Evolutionary conservation across 805 yeast genomes (phyloP).

Genomic region (Pichia scutulata): DNA sequence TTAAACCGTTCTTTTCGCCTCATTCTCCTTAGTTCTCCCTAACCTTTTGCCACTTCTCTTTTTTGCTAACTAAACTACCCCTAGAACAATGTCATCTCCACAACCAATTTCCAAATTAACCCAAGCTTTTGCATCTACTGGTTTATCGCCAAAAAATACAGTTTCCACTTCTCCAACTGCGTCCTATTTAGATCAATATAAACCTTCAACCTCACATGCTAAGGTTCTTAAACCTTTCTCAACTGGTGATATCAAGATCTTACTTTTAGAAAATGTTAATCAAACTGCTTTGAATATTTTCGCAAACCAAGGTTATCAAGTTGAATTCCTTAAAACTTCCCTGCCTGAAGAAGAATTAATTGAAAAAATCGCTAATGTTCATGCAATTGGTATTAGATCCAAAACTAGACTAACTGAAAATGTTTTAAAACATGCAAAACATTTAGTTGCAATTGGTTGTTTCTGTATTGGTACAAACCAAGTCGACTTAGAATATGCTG

Average conservation of each 20-base stretch:
- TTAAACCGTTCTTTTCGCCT: neutral
- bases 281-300: conserved; percentile 85
- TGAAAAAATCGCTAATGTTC: conserved; percentile 87
- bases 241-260: conserved; percentile 89
- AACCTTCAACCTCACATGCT: conserved; percentile 39
- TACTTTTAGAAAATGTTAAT: conserved; percentile 88
- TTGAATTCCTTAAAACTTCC: conserved; percentile 85
- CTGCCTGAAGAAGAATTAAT: conserved; percentile 89
- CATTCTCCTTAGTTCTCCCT: neutral
- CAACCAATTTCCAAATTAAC: conserved; percentile 54
- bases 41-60: neutral
- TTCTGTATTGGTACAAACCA: conserved; percentile 99
- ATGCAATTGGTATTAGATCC: conserved; percentile 97
- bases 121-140: conserved; percentile 45
- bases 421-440: conserved; percentile 77
- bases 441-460: conserved; percentile 88
- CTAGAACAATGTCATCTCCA: conserved; percentile 49
- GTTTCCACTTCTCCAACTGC: conserved; percentile 77
- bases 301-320: conserved; percentile 90
- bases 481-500: conserved; percentile 88
- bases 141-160: conserved; percentile 49
- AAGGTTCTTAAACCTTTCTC: conserved; percentile 89
- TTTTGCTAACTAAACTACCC: neutral
- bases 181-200: conserved; percentile 54
- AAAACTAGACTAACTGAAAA: conserved; percentile 83